phyloP scores from a whole-genome alignment of 164 flowering plant genomes.

The Dillenia suffruticosa region DNA sequence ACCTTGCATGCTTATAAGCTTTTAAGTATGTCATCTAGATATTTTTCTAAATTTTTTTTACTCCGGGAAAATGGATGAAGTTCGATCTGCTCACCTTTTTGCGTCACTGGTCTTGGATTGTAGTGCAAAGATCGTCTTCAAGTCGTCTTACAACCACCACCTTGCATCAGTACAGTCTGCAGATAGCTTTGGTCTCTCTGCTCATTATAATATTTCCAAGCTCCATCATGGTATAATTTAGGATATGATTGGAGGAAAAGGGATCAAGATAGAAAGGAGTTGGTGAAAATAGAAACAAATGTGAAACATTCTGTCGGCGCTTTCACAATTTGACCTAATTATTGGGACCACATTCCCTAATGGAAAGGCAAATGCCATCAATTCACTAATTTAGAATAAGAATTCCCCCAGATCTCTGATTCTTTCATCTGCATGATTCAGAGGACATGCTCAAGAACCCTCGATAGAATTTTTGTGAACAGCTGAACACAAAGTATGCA shows the following conservation, averaged over 20 bases:
- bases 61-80: background rate
- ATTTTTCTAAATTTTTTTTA: background rate
- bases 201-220: background rate
- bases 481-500: no score
- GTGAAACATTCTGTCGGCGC: no score
- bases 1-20: background rate
- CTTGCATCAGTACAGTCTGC: background rate
- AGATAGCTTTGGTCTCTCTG: conserved; percentile 2
- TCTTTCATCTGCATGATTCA: background rate
- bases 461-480: background rate
- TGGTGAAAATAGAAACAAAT: no score
- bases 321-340: no score
- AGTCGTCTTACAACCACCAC: conserved; percentile 10
- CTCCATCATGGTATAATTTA: background rate
- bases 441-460: conserved; percentile 2
- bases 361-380: no score
- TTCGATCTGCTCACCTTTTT: background rate
- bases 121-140: conserved; percentile 10
- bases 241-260: conserved; percentile 5
- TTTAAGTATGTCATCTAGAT: conserved; percentile 12
- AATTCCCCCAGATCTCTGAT: background rate
- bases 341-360: no score
- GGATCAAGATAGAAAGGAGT: background rate
- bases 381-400: background rate
- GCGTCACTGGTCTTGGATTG: conserved; percentile 8